A percentile compares a stretch with the other conserved stretches of the same genome.
Evolutionary conservation across 208 protist species (phyloP).

Genomic region (Leptomonas pyrrhocoris): DNA sequence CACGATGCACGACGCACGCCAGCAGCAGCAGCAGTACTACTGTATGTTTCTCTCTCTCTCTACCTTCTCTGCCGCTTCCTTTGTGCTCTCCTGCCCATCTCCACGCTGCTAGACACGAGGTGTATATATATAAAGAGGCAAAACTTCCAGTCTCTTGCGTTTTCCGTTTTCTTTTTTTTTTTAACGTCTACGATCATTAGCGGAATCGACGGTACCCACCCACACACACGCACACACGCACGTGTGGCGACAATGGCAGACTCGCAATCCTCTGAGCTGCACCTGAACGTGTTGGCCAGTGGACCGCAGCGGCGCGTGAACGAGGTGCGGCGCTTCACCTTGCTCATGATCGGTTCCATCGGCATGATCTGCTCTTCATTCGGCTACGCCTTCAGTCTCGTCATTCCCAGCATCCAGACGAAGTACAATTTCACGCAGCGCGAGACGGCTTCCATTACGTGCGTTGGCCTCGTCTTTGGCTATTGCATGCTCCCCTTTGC

Average conservation of each 20-base stretch:
- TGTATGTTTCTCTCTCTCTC: too few relatives aligned
- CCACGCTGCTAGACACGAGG: too few relatives aligned
- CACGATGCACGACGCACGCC: too few relatives aligned
- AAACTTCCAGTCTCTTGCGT: too few relatives aligned
- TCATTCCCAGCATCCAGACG: constrained; percentile 41
- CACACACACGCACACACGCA: too few relatives aligned
- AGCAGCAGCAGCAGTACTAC: too few relatives aligned
- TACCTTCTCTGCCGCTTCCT: too few relatives aligned
- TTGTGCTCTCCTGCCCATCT: too few relatives aligned
- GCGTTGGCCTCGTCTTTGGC: constrained; percentile 40
- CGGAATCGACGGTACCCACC: too few relatives aligned
- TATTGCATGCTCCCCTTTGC: constrained; percentile 47
- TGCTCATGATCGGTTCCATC: constrained; percentile 45
- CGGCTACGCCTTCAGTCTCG: constrained; percentile 59
- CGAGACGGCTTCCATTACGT: constrained; percentile 61
- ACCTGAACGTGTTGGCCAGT: constrained; percentile 15
- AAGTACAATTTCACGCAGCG: constrained; percentile 57
- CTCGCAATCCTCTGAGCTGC: background rate
- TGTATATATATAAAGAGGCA: too few relatives aligned
- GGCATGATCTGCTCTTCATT: constrained; percentile 51
- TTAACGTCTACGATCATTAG: too few relatives aligned
- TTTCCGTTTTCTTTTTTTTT: too few relatives aligned
- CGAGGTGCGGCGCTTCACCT: constrained; percentile 41
- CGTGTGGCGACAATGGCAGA: constrained; percentile 6
- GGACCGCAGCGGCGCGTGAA: constrained; percentile 28